phyloP scores from a whole-genome alignment of 2,329 filamentous ascomycete genomes.

The Rugonectria rugulosa region DNA sequence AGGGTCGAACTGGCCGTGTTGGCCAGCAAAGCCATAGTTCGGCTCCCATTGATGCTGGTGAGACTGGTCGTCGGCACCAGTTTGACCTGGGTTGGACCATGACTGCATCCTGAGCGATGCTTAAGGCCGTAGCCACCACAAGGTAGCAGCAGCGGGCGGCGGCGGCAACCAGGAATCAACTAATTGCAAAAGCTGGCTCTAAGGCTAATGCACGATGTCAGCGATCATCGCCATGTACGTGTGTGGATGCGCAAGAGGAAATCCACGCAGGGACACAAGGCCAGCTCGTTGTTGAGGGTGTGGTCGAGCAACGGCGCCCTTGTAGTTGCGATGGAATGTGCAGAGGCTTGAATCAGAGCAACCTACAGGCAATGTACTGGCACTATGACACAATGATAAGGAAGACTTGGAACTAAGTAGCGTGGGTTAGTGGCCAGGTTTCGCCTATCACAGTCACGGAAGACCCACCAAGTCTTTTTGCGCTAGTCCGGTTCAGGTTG shows the following conservation, averaged over 20 bases:
- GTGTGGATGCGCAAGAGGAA: conserved; percentile 28
- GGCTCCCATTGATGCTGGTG: conserved; percentile 45
- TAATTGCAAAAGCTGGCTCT: conserved; percentile 31
- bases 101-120: conserved; percentile 49
- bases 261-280: conserved; percentile 29
- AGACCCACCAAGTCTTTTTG: conserved; percentile 30
- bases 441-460: conserved; percentile 32
- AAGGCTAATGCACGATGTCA: conserved; percentile 42
- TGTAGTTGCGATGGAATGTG: conserved; percentile 30
- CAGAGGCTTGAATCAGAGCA: conserved; percentile 22
- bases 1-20: conserved; percentile 48
- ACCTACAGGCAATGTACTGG: conserved; percentile 34
- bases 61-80: conserved; percentile 45
- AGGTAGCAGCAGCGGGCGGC: conserved; percentile 29
- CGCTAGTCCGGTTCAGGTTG: conserved; percentile 34
- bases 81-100: conserved; percentile 48
- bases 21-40: conserved; percentile 43
- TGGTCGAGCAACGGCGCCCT: conserved; percentile 28
- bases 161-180: conserved; percentile 29
- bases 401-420: conserved; percentile 28
- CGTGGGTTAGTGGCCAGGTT: conserved; percentile 29
- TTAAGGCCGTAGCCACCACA: conserved; percentile 32
- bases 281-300: conserved; percentile 22
- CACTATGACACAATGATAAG: conserved; percentile 28
- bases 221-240: conserved; percentile 38